Conservation (phyloP, 306 rosid species). For the Pyrus communis region DNA sequence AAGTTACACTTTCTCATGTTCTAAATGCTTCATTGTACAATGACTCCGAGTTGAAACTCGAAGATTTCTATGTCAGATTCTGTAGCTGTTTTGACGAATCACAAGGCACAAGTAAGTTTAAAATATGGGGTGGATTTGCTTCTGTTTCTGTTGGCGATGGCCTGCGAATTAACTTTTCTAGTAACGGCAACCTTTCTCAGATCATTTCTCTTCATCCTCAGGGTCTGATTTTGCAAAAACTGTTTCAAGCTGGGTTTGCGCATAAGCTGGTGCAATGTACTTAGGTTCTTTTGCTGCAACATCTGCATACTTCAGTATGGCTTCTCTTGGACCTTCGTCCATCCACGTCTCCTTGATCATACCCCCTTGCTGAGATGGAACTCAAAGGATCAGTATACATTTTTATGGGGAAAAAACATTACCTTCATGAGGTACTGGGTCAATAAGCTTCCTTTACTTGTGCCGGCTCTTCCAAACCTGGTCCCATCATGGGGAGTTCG, state of each 20-base stretch:
- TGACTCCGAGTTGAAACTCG: not conserved
- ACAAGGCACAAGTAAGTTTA: not conserved
- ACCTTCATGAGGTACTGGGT: constrained; percentile 96
- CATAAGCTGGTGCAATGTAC: constrained; percentile 94
- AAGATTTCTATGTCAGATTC: not conserved
- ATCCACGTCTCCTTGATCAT: constrained; percentile 99
- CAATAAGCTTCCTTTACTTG: constrained; percentile 83
- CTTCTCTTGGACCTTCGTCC: constrained; percentile 99
- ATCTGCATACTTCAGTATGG: constrained; percentile 91
- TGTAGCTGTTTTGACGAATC: not conserved
- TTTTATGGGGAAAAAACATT: not conserved
- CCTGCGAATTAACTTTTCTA: not conserved
- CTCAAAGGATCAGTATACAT: not conserved
- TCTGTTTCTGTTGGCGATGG: not conserved
- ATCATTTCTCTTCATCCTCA: constrained; percentile 85
- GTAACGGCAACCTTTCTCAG: not conserved
- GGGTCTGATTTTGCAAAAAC: constrained; percentile 85
- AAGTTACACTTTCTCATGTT: not conserved
- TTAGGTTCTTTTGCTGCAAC: constrained; percentile 80
- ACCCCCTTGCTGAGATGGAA: constrained; percentile 77
- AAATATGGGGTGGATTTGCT: not conserved
- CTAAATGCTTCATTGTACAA: not conserved
- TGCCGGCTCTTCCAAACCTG: constrained; percentile 93
- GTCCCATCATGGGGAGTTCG: constrained; percentile 88
- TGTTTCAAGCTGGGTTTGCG: constrained; percentile 83